Evolutionary conservation across 2,329 filamentous ascomycete species (phyloP).

Genomic region (Aspergillus sp.): DNA sequence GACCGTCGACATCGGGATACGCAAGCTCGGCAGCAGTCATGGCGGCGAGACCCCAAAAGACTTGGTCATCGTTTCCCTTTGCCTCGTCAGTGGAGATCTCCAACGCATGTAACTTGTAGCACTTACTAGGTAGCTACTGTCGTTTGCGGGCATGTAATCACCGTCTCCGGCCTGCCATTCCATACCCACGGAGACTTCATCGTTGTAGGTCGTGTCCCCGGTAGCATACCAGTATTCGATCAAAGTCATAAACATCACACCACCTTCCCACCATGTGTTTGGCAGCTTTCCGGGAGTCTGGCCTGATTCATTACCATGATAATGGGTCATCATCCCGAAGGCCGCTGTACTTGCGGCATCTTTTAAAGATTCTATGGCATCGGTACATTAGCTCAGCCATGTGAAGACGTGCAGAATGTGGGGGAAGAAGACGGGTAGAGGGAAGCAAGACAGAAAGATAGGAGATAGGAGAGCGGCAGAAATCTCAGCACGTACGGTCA

Average conservation of each 20-base stretch:
- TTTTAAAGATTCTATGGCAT: constrained; percentile 37
- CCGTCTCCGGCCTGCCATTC: constrained; percentile 28
- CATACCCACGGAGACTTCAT: constrained; percentile 44
- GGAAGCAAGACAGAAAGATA: neutral
- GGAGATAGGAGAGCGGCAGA: neutral
- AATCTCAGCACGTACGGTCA: neutral
- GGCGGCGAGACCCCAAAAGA: constrained; percentile 65
- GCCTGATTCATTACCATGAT: constrained; percentile 50
- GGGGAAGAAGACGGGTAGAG: too few species aligned
- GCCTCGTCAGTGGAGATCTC: too few species aligned
- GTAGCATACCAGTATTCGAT: constrained; percentile 68
- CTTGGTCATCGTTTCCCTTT: constrained; percentile 65
- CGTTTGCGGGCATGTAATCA: constrained; percentile 35
- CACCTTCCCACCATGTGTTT: constrained; percentile 73
- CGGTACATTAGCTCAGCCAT: too few species aligned
- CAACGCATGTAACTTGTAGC: too few species aligned
- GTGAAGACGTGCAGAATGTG: too few species aligned
- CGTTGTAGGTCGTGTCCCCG: constrained; percentile 60
- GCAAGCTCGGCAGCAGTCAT: constrained; percentile 63
- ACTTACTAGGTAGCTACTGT: constrained; percentile 24
- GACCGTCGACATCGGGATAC: constrained; percentile 53
- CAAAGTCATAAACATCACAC: constrained; percentile 63
- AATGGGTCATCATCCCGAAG: constrained; percentile 49
- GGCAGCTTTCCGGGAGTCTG: constrained; percentile 54
- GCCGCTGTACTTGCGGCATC: constrained; percentile 39